Base-by-base conservation (phyloP, 805 yeast species). In the Yarrowia osloensis region DNA sequence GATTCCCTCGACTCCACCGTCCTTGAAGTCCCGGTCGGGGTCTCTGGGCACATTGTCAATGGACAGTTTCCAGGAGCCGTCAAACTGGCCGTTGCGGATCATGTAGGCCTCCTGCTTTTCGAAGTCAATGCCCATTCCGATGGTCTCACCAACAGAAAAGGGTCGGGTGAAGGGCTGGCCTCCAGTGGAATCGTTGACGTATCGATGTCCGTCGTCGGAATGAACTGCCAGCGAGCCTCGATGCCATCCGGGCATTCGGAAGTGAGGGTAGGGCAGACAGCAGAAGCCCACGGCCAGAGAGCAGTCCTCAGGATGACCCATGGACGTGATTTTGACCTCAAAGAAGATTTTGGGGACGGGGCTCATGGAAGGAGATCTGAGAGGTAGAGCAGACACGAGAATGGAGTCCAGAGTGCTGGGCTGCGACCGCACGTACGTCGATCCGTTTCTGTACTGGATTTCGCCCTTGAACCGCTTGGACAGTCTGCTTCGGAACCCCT, bases 231-330 rank as follows among this genome's bases (percentile, higher is more conserved):
- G 50, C 19, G 74, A 71, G 9, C 72, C 74, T 24, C 75, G 67
- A 35, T 73, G 74, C 74, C 75, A 73, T 11, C 75, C 75, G 1
- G 75, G 75, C 31, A 73, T 68, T 35, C 75, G 35, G 57, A 71
- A 71, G 19, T 68, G 72, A 13, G 75, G 75, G 55, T 73, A 73
- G 33, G 75, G 75, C 65, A 70, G 66, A 24, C 73, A 70, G 11
- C 69, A 47, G 50, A 69, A 73, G 1, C 75, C 75, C 22, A 73
- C 67, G 7, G 74, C 75, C 21, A 73, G 39, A 12, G 70, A 65
- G 4, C 72, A 68, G 8, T 70, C 67, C n/a, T 69, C 70, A 8
- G 70, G 69, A n/a, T 69, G 68, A 13, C 68, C 69, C 54, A 69
- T 61, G 29, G 70, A 66, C 6, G 71, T 70, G 40, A 73, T 66